phyloP scores from a whole-genome alignment of 345 rosid genomes.

The Aquilaria malaccensis region DNA sequence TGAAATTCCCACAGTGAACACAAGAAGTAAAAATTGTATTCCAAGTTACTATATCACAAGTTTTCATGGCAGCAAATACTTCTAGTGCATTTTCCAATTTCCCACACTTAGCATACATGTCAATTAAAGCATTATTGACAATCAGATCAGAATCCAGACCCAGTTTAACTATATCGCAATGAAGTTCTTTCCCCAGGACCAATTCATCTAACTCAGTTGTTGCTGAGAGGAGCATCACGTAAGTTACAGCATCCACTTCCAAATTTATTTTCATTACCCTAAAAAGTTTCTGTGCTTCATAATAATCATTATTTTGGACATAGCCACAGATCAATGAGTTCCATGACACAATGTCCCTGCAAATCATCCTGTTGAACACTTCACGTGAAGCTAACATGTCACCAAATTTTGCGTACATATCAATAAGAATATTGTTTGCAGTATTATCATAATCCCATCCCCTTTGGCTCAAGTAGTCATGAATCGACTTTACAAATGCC shows the following conservation, averaged over 20 bases:
- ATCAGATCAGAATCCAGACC: conserved; percentile 35
- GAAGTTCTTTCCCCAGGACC: conserved; percentile 37
- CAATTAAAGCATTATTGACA: conserved; percentile 48
- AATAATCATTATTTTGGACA: conserved; percentile 25
- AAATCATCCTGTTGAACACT: conserved; percentile 37
- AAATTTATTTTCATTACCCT: conserved; percentile 29
- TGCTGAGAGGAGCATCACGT: conserved; percentile 35
- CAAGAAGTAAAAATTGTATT: conserved; percentile 52
- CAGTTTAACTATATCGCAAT: conserved; percentile 36
- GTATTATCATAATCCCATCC: conserved; percentile 30
- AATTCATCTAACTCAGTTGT: conserved; percentile 29
- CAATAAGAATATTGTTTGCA: conserved; percentile 43
- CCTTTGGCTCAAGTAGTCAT: conserved; percentile 30
- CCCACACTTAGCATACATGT: conserved; percentile 56
- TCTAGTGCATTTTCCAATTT: conserved; percentile 29
- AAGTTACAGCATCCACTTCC: conserved; percentile 46
- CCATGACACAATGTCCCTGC: conserved; percentile 54
- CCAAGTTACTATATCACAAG: conserved; percentile 51
- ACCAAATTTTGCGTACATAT: conserved; percentile 52
- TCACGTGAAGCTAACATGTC: conserved; percentile 36
- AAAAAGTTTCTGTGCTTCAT: conserved; percentile 42
- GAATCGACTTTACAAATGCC: conserved; percentile 37
- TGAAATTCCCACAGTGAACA: conserved; percentile 40
- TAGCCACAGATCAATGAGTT: conserved; percentile 51
- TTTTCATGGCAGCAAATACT: conserved; percentile 38